Evolutionary conservation across 169 alveolate species (phyloP).

Genomic region (Perkinsus chesapeaki): DNA sequence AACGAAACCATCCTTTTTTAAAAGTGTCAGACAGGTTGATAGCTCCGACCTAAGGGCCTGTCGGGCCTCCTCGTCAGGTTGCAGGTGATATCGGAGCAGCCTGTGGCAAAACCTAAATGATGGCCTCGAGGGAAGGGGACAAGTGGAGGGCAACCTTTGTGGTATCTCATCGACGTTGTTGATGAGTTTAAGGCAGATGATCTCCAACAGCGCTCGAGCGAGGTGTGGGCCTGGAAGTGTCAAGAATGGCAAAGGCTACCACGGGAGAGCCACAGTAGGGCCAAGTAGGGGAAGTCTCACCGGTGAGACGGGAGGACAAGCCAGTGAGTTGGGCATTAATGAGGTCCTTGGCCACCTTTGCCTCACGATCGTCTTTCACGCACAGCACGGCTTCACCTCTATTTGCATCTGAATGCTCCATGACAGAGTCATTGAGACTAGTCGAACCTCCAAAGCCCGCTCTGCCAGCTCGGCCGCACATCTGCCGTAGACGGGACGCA

Average conservation of each 20-base stretch:
- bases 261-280: background rate
- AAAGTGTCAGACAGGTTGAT: background rate
- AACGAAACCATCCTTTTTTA: background rate
- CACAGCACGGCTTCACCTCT: background rate
- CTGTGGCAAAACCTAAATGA: background rate
- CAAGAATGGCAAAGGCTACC: background rate
- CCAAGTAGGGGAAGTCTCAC: background rate
- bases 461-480: conserved; percentile 64
- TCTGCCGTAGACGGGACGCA: conserved; percentile 36
- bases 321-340: background rate
- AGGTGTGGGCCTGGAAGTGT: background rate
- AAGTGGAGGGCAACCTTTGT: background rate
- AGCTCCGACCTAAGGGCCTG: background rate
- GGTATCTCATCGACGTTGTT: background rate
- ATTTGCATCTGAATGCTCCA: background rate
- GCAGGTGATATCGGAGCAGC: background rate
- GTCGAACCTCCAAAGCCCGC: conserved; percentile 27
- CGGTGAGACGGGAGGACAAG: background rate
- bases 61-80: background rate
- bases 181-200: background rate
- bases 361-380: background rate
- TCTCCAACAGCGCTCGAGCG: background rate
- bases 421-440: background rate
- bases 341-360: background rate
- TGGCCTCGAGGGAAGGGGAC: background rate